These are phyloP conservation scores for Pleurotus tuoliensis DNA, from an alignment of 768 basidiomycete genomes.

Conservation along the genomic window DNA sequence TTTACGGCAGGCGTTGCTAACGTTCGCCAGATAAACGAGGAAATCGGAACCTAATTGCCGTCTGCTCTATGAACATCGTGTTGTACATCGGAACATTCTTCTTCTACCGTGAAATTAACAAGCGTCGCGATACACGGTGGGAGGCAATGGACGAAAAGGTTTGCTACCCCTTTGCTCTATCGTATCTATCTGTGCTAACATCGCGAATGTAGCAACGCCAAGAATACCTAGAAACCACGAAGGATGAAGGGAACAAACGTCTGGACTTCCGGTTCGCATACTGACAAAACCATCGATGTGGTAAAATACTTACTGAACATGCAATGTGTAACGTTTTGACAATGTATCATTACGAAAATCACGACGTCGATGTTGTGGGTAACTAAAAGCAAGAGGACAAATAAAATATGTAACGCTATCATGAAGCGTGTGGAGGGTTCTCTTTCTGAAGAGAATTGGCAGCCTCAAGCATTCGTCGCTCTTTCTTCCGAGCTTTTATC, in stretches of 20 bases:
- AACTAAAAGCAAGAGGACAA: too few species aligned
- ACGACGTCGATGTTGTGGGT: too few species aligned
- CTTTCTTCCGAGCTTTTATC: not conserved
- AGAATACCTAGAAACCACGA: slow-evolving; percentile 58
- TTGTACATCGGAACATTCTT: slow-evolving; percentile 48
- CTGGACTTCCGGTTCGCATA: slow-evolving; percentile 64
- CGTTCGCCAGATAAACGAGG: slow-evolving; percentile 48
- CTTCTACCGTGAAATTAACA: slow-evolving; percentile 54
- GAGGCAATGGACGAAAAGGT: slow-evolving; percentile 45
- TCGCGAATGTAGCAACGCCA: slow-evolving; percentile 39
- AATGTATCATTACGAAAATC: too few species aligned
- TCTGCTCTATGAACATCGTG: slow-evolving; percentile 49
- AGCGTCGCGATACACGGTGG: slow-evolving; percentile 47
- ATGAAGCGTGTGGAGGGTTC: not conserved
- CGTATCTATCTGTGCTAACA: not conserved
- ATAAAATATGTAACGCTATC: too few species aligned
- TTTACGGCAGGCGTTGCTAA: not conserved
- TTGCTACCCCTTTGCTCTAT: slow-evolving; percentile 4
- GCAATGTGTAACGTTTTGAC: too few species aligned
- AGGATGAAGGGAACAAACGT: slow-evolving; percentile 54
- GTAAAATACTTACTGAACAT: too few species aligned
- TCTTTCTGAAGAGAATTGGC: not conserved
- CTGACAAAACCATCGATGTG: slow-evolving; percentile 19
- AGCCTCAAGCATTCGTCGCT: not conserved
- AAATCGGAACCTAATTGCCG: slow-evolving; percentile 51